phyloP scores from a whole-genome alignment of 2,329 filamentous ascomycete genomes.

The Trichocomaceae sp. region DNA sequence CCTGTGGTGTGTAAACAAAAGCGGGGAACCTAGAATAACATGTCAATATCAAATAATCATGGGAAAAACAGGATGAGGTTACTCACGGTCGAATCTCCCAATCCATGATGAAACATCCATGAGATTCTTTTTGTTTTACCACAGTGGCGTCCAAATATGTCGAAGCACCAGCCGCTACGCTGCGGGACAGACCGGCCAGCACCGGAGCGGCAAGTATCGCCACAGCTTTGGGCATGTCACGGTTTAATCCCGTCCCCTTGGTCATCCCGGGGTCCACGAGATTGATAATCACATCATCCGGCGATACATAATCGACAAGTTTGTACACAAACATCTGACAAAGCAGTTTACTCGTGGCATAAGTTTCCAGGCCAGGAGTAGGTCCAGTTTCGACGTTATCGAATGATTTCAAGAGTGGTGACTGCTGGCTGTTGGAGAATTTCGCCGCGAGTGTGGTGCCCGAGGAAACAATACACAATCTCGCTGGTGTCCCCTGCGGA shows the following conservation, averaged over 20 bases:
- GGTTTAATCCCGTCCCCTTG: conserved; percentile 32
- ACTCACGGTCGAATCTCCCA: conserved; percentile 35
- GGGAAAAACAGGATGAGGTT: conserved; percentile 1
- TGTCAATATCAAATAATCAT: background rate
- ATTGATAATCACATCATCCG: conserved; percentile 42
- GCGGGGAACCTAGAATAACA: background rate
- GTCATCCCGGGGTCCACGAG: conserved; percentile 42
- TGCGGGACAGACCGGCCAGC: background rate
- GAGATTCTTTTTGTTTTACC: conserved; percentile 44
- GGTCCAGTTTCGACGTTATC: background rate
- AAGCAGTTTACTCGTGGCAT: background rate
- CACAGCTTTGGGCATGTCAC: background rate
- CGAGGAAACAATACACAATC: conserved; percentile 18
- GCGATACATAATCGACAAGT: conserved; percentile 31
- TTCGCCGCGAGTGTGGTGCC: conserved; percentile 16
- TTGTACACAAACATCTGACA: conserved; percentile 32
- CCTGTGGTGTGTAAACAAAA: conserved; percentile 29
- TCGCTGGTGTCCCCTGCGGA: conserved; percentile 9
- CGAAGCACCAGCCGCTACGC: conserved; percentile 34
- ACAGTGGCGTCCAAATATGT: conserved; percentile 45
- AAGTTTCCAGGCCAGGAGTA: background rate
- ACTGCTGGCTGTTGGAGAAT: conserved; percentile 14
- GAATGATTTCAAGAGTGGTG: conserved; percentile 24
- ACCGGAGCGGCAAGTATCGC: background rate
- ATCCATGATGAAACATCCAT: conserved; percentile 47